Percentiles rank a stretch among this genome's conserved stretches.
These are phyloP conservation scores for Solanum ossicruentum DNA, from an alignment of 257 asterid species.

Conservation along the genomic window DNA sequence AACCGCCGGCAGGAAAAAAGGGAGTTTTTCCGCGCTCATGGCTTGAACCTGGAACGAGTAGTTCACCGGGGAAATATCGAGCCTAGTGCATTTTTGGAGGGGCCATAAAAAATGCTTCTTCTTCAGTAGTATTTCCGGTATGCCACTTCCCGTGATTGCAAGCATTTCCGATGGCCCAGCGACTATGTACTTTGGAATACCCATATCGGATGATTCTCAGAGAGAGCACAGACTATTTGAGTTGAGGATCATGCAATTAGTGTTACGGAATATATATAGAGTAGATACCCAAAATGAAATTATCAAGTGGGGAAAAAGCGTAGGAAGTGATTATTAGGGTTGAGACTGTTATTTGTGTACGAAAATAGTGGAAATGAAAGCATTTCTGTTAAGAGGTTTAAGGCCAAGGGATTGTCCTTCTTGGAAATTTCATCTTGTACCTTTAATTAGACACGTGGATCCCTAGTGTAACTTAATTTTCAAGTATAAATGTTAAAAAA, in stretches of 20 bases:
- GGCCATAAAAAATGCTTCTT: neutral
- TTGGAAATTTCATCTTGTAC: neutral
- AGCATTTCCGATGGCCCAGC: neutral
- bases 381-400: neutral
- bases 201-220: neutral
- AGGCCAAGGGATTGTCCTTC: neutral
- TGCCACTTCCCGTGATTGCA: neutral
- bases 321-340: no score
- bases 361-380: neutral
- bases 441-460: neutral
- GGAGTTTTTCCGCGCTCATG: constrained; percentile 71
- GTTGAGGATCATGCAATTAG: neutral
- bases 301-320: no score
- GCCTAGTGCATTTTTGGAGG: constrained; percentile 5
- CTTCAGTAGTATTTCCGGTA: neutral
- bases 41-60: constrained; percentile 66
- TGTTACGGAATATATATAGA: neutral
- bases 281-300: neutral
- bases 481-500: neutral
- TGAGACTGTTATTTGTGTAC: neutral
- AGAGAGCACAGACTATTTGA: neutral
- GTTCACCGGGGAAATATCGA: constrained; percentile 50
- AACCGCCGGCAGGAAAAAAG: constrained; percentile 57
- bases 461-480: neutral
- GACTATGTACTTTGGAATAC: neutral